Evolutionary conservation across 345 rosid genomes (phyloP).

Genomic region (Nasturtium officinale): DNA sequence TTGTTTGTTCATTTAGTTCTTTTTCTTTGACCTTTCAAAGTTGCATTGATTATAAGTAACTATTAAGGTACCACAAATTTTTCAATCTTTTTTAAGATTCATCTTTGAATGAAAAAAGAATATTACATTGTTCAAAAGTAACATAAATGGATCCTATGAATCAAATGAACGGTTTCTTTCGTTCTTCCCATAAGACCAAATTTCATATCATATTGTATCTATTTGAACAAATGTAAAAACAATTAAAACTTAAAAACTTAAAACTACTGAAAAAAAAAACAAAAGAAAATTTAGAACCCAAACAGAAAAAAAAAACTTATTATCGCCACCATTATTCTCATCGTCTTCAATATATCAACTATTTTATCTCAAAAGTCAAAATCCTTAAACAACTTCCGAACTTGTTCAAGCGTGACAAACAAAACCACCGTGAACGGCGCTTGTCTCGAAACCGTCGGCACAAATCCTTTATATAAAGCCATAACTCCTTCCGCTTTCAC

Average conservation of each 20-base stretch:
- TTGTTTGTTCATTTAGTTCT: no score
- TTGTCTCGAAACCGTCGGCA: conserved; percentile 80
- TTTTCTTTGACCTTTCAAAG: no score
- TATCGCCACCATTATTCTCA: conserved; percentile 6
- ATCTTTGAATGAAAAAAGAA: not conserved
- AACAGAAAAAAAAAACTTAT: not conserved
- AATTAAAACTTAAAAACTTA: not conserved
- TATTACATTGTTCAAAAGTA: conserved; percentile 9
- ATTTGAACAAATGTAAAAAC: not conserved
- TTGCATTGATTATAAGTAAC: not conserved
- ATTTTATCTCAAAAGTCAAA: conserved; percentile 43
- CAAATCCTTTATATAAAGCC: conserved; percentile 82
- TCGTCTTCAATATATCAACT: conserved; percentile 4
- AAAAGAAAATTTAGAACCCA: not conserved
- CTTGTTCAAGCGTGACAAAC: conserved; percentile 83
- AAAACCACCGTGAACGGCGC: conserved; percentile 89
- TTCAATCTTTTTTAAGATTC: not conserved
- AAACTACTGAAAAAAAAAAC: conserved; percentile 28
- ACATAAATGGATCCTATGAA: conserved; percentile 9
- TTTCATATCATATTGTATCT: not conserved
- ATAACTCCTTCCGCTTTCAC: conserved; percentile 75
- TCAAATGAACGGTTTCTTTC: conserved; percentile 5
- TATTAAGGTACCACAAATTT: not conserved
- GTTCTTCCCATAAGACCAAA: not conserved
- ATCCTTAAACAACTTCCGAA: conserved; percentile 66